Evolutionary conservation across 1,139 yeast species (phyloP).

Genomic region (Taphrina pruni): DNA sequence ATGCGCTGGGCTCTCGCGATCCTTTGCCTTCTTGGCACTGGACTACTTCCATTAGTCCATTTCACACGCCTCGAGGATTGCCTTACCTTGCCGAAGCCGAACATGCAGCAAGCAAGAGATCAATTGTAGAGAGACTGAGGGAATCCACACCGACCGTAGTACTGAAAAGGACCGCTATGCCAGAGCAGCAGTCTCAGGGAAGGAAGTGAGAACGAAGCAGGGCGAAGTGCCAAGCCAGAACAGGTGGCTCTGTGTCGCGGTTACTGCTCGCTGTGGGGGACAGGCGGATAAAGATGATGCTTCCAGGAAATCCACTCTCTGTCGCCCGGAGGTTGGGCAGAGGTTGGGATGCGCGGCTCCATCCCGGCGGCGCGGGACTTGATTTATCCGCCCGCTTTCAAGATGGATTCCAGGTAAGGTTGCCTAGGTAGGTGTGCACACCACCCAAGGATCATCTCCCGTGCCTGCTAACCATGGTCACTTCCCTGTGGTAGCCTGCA

Average conservation of each 20-base stretch:
- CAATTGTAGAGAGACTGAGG: not conserved
- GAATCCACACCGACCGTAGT: not conserved
- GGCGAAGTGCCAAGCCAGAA: not conserved
- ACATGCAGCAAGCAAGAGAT: conserved; percentile 17
- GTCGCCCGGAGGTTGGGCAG: not conserved
- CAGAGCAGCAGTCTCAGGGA: not conserved
- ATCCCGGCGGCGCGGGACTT: not conserved
- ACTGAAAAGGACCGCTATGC: not conserved
- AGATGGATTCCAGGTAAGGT: too few species aligned
- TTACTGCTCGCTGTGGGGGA: conserved; percentile 1
- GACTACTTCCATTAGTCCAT: conserved; percentile 7
- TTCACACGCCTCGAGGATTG: not conserved
- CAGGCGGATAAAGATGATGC: conserved; percentile 12
- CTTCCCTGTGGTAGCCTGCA: too few species aligned
- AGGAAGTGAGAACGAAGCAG: too few species aligned
- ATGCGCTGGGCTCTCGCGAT: conserved; percentile 10
- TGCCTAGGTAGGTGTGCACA: too few species aligned
- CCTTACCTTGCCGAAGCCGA: conserved; percentile 40
- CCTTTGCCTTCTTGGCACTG: conserved; percentile 31
- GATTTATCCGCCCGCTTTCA: too few species aligned
- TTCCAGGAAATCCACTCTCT: not conserved
- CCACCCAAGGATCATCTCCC: too few species aligned
- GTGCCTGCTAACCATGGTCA: too few species aligned
- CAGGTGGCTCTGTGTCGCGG: not conserved
- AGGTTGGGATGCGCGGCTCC: conserved; percentile 7